phyloP scores from a whole-genome alignment of 1,284 basidiomycete species.

The Sphagnurus paluster region DNA sequence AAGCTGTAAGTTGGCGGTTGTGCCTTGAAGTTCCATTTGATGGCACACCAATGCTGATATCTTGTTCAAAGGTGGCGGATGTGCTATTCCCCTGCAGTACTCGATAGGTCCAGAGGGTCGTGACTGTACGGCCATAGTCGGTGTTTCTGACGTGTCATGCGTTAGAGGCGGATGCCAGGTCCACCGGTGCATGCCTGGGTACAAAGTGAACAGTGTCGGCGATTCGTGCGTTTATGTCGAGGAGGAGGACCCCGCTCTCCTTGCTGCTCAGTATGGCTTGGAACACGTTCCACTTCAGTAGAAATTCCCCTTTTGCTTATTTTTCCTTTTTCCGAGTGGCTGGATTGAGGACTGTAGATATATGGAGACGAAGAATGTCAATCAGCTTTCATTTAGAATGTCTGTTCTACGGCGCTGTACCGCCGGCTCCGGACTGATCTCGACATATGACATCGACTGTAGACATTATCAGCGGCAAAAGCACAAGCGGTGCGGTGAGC shows the following conservation, averaged over 20 bases:
- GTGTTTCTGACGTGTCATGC: conserved; percentile 52
- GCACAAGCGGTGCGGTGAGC: no score
- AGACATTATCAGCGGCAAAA: no score
- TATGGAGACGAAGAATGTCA: no score
- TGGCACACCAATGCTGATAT: conserved; percentile 1
- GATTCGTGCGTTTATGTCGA: conserved; percentile 26
- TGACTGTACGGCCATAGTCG: conserved; percentile 52
- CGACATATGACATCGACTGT: no score
- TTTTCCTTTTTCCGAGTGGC: no score
- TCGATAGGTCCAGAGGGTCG: conserved; percentile 21
- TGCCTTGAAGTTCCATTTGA: background rate
- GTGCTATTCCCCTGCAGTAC: conserved; percentile 34
- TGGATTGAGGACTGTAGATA: no score
- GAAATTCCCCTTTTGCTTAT: no score
- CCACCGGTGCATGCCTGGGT: conserved; percentile 45
- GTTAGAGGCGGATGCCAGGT: conserved; percentile 44
- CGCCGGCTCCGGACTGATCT: no score
- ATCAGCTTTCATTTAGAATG: no score
- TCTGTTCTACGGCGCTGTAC: no score
- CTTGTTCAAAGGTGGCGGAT: conserved; percentile 46
- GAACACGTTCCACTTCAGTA: conserved; percentile 20
- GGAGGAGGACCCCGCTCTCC: conserved; percentile 19
- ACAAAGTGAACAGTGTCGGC: conserved; percentile 28
- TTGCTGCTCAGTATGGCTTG: conserved; percentile 23
- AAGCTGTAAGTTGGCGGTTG: conserved; percentile 45